A percentile compares a stretch with the other conserved stretches of the same genome.
Conservation (phyloP, 768 basidiomycete genomes). For the Trametes villosa region DNA sequence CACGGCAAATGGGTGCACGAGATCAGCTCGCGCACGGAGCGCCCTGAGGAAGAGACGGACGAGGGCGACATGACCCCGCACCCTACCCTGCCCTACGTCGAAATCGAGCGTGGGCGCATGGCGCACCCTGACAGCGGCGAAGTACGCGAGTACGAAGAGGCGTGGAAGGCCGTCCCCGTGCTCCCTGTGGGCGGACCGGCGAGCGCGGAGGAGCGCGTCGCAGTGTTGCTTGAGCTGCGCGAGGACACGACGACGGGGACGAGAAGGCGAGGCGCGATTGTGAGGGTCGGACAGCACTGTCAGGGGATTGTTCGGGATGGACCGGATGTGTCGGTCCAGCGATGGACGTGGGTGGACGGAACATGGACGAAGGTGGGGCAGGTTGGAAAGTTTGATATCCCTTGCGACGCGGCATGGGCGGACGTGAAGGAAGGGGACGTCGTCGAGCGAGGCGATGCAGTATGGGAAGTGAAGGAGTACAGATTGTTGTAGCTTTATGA, state of each 20-base stretch:
- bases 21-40: conserved; percentile 20
- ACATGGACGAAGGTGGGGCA: conserved; percentile 4
- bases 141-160: conserved; percentile 22
- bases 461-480: conserved; percentile 3
- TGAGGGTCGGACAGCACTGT: conserved; percentile 15
- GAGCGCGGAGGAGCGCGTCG: not conserved
- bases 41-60: conserved; percentile 19
- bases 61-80: conserved; percentile 21
- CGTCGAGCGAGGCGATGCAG: not conserved
- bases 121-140: conserved; percentile 13
- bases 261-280: conserved; percentile 1
- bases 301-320: conserved; percentile 20
- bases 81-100: conserved; percentile 14
- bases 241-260: too few species aligned
- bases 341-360: conserved; percentile 14
- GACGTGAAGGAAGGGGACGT: not conserved
- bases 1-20: conserved; percentile 25
- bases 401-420: conserved; percentile 9
- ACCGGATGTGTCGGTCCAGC: conserved; percentile 1
- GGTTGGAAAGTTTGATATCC: conserved; percentile 1
- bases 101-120: conserved; percentile 21
- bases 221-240: conserved; percentile 6
- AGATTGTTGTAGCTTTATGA: not conserved
- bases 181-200: conserved; percentile 1
- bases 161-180: conserved; percentile 15